Evolutionary conservation across 768 basidiomycete species (phyloP), one percentile per base, ranked within the genome.

Genomic region (Termitomyces sp.): DNA sequence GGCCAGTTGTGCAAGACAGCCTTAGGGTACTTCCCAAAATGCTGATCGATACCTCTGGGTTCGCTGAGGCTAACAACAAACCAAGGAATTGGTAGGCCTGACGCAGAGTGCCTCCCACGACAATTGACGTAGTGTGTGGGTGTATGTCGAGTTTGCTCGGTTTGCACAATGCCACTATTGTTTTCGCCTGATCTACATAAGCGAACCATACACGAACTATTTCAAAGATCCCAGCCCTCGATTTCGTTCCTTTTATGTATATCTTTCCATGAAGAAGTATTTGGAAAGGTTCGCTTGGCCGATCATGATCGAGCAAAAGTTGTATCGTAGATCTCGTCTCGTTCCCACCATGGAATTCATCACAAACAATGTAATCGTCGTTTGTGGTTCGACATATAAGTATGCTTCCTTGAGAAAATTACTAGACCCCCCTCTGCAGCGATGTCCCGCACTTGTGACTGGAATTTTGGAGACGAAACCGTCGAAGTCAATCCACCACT

Each of bases 381-480:
- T 58, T 46, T 55, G 55, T 55, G 55, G 54, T 44, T 49, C 50
- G 57, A 59, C 51, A 36, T 45, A 58, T 65, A 64, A 64, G 49
- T 52, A 51, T 52, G 56, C 47, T 24, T 36, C 49, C 41, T 32
- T 49, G 30, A 16, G 26, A 38, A 56, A 57, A 41, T 49, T 55
- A 20, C 22, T 36, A 48, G 48, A 44, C 60, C 20, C 54, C 45
- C 55, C 55, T 51, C 45, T 28, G 45, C 45, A 55, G 41, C 58
- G 33, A 59, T 68, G 62, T 64, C 66, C 51, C 65, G 60, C 57
- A 63, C 68, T 53, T 62, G 70, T 57, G 71, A 72, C n/a, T 74
- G 74, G 72, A 58, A 60, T 40, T 70, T 70, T 18, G 63, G 65
- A 35, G 62, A 67, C 46, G 65, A 66, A 43, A 66, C 68, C 50